These are phyloP conservation scores for Physcomitrellopsis africana DNA, from an alignment of 225 moss, liverwort and hornwort genomes.

Conservation along the genomic window DNA sequence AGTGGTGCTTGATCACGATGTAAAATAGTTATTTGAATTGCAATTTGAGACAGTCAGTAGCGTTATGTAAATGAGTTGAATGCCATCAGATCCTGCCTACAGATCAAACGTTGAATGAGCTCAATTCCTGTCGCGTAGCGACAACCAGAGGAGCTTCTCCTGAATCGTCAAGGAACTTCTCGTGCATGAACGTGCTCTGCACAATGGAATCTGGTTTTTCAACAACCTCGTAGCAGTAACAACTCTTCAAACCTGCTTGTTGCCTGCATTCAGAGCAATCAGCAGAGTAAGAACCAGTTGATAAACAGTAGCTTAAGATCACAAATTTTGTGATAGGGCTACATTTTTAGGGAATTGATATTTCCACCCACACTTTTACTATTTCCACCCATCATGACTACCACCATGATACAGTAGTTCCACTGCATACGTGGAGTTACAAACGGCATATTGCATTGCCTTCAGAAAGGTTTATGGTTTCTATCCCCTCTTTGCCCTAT, in stretches of 20 bases:
- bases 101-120: slow-evolving; percentile 71
- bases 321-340: background rate
- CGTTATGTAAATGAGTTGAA: too few species aligned
- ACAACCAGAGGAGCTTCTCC: slow-evolving; percentile 89
- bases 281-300: background rate
- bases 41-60: too few species aligned
- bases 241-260: slow-evolving; percentile 71
- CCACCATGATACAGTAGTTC: too few species aligned
- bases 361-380: too few species aligned
- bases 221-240: slow-evolving; percentile 93
- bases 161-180: slow-evolving; percentile 61
- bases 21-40: too few species aligned
- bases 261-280: slow-evolving; percentile 34
- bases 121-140: slow-evolving; percentile 84
- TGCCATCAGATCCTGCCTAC: background rate
- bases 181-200: slow-evolving; percentile 97
- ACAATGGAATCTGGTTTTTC: slow-evolving; percentile 85
- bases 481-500: too few species aligned
- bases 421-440: too few species aligned
- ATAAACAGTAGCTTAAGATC: background rate
- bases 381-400: too few species aligned
- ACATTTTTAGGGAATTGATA: too few species aligned
- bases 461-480: too few species aligned
- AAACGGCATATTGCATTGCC: too few species aligned
- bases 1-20: too few species aligned